Evolutionary conservation across 176 grass and related monocot genomes (phyloP).

Genomic region (Eleusine coracana): DNA sequence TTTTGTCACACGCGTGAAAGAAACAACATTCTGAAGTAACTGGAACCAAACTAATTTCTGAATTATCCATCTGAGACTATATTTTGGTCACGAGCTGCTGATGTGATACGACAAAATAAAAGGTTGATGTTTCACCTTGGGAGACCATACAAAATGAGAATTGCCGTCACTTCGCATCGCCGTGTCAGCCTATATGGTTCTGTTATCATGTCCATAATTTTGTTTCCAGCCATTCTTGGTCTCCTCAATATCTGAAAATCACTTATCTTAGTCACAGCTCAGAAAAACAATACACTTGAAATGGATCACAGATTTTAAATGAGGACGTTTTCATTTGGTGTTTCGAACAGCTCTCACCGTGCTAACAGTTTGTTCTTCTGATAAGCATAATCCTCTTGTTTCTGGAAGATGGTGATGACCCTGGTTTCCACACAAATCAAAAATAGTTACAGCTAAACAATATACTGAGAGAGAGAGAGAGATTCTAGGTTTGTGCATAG

Average conservation of each 20-base stretch:
- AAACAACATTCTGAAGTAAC: slow-evolving; percentile 10
- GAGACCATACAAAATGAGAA: slow-evolving; percentile 96
- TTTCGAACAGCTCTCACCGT: slow-evolving; percentile 58
- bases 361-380: slow-evolving; percentile 95
- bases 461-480: not conserved
- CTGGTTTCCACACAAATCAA: slow-evolving; percentile 51
- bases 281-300: slow-evolving; percentile 7
- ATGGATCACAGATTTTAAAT: not conserved
- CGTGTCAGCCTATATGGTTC: slow-evolving; percentile 86
- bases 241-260: slow-evolving; percentile 73
- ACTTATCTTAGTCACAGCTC: not conserved
- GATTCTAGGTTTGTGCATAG: slow-evolving; percentile 28
- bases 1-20: not conserved
- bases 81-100: not conserved
- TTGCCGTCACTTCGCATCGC: slow-evolving; percentile 93
- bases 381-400: slow-evolving; percentile 96
- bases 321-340: slow-evolving; percentile 28
- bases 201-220: slow-evolving; percentile 83
- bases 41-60: not conserved
- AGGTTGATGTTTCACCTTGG: slow-evolving; percentile 67
- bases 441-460: slow-evolving; percentile 18
- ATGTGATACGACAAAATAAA: slow-evolving; percentile 29
- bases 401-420: slow-evolving; percentile 94
- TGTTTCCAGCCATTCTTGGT: slow-evolving; percentile 83
- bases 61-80: not conserved